A percentile compares a stretch with the other conserved stretches of the same genome.
These are phyloP conservation scores for Termitomyces sp. DNA, from an alignment of 768 basidiomycete genomes.

Conservation along the genomic window DNA sequence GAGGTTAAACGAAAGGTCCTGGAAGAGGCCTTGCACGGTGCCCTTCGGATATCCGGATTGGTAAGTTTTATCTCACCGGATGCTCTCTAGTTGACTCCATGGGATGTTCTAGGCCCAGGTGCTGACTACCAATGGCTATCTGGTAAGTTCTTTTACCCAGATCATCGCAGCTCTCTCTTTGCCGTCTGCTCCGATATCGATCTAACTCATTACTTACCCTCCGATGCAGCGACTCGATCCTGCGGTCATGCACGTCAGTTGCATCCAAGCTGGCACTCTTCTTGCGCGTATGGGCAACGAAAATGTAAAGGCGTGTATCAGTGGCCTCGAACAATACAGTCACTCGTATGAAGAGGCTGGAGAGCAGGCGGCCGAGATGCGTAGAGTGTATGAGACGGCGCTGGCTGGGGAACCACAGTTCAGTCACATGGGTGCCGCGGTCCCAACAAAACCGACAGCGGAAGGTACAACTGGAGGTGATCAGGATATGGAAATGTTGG, in stretches of 20 bases:
- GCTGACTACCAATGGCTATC: conserved; percentile 80
- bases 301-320: conserved; percentile 80
- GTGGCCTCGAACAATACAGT: conserved; percentile 83
- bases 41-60: conserved; percentile 84
- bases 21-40: conserved; percentile 81
- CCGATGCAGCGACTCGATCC: conserved; percentile 63
- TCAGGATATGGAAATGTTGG: conserved; percentile 13
- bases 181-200: not conserved
- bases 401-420: conserved; percentile 38
- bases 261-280: conserved; percentile 77
- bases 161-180: conserved; percentile 15
- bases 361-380: conserved; percentile 69
- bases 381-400: conserved; percentile 40
- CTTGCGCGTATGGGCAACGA: conserved; percentile 79
- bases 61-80: conserved; percentile 32
- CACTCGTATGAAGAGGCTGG: conserved; percentile 83
- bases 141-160: conserved; percentile 36
- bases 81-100: not conserved
- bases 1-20: conserved; percentile 61
- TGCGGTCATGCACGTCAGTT: conserved; percentile 84
- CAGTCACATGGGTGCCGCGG: conserved; percentile 39
- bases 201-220: conserved; percentile 3
- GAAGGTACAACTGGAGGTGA: conserved; percentile 14
- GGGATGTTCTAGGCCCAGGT: conserved; percentile 57
- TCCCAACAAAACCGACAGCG: conserved; percentile 25